Evolutionary conservation across 1,284 basidiomycete species (phyloP).

Genomic region (Melampsora larici-populina): DNA sequence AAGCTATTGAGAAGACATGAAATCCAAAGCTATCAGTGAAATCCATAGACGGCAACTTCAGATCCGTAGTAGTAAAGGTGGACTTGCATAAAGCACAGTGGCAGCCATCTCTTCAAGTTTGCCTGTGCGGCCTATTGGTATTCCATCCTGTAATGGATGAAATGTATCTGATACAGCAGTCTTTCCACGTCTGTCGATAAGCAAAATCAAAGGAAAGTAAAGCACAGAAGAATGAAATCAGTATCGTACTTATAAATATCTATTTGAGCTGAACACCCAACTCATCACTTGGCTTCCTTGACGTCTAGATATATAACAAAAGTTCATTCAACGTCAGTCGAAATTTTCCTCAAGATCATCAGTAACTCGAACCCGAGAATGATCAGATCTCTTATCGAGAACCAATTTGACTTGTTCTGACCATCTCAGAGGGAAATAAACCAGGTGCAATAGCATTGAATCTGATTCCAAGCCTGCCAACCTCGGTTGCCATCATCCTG

Average conservation of each 20-base stretch:
- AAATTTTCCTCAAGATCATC: too few species aligned
- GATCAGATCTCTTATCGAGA: too few species aligned
- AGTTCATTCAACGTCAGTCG: too few species aligned
- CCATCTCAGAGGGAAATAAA: constrained; percentile 48
- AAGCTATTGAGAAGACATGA: not conserved
- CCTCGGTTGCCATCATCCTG: constrained; percentile 33
- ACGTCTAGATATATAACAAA: constrained; percentile 1
- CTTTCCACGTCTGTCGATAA: constrained; percentile 18
- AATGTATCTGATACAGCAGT: constrained; percentile 34
- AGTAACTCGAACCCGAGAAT: too few species aligned
- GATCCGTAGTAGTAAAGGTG: not conserved
- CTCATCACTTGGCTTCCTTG: constrained; percentile 29
- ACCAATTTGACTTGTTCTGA: not conserved
- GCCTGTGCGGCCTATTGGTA: constrained; percentile 48
- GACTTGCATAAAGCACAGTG: constrained; percentile 40
- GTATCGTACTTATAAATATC: too few species aligned
- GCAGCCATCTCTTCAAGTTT: constrained; percentile 49
- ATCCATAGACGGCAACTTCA: not conserved
- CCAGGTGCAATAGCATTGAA: constrained; percentile 50
- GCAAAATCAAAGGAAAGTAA: not conserved
- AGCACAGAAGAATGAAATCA: not conserved
- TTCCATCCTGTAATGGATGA: constrained; percentile 29
- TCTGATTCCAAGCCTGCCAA: constrained; percentile 15
- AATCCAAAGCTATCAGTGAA: not conserved
- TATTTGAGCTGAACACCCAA: constrained; percentile 7